Percentiles rank a stretch among this genome's conserved stretches.
phyloP scores from a whole-genome alignment of 257 asterid genomes.

The Nicotiana sylvestris region DNA sequence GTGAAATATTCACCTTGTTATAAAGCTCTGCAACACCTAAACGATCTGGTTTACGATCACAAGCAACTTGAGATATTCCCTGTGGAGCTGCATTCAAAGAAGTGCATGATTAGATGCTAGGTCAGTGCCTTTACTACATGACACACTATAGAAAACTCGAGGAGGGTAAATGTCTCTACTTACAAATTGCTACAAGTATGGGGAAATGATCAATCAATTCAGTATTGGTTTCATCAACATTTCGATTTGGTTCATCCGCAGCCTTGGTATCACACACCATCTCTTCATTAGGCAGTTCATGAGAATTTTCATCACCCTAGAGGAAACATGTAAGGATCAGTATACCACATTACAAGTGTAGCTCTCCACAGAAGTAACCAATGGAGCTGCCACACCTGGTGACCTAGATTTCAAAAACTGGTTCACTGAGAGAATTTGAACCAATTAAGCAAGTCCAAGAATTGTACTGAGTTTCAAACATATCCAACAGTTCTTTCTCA shows the following conservation, averaged over 20 bases:
- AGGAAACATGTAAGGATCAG: neutral
- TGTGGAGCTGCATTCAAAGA: slow-evolving; percentile 52
- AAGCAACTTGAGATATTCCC: slow-evolving; percentile 51
- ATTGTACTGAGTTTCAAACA: neutral
- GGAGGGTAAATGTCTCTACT: slow-evolving; percentile 26
- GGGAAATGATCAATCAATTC: slow-evolving; percentile 49
- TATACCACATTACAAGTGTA: neutral
- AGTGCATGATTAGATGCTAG: neutral
- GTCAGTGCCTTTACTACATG: neutral
- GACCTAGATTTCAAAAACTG: slow-evolving; percentile 4
- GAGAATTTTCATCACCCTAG: slow-evolving; percentile 58
- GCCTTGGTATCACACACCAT: slow-evolving; percentile 41
- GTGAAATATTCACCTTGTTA: slow-evolving; percentile 53
- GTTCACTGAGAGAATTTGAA: neutral
- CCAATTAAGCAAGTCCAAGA: slow-evolving; percentile 1
- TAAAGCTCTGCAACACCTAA: slow-evolving; percentile 60
- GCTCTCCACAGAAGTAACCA: neutral
- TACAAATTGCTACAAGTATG: slow-evolving; percentile 59
- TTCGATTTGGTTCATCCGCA: slow-evolving; percentile 31
- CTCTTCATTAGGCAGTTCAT: slow-evolving; percentile 37
- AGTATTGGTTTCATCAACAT: slow-evolving; percentile 34
- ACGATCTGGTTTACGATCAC: slow-evolving; percentile 54
- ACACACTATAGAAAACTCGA: slow-evolving; percentile 11
- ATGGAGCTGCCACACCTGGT: neutral
- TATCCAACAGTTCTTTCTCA: neutral